These are phyloP conservation scores for Daldinia loculata DNA, from an alignment of 495 filamentous ascomycete genomes.

Conservation along the genomic window DNA sequence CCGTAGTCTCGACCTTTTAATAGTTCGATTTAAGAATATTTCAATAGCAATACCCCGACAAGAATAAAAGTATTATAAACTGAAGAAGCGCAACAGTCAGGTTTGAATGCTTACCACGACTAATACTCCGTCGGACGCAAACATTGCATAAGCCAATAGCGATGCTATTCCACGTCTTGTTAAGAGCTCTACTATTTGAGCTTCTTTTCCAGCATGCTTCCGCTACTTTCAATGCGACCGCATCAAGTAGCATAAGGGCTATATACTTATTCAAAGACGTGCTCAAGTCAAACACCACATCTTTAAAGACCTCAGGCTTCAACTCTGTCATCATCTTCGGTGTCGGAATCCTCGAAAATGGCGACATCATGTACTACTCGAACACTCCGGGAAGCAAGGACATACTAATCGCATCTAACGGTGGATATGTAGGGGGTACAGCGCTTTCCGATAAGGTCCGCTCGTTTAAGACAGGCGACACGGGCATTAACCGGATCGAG, in stretches of 20 bases:
- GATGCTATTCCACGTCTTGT: slow-evolving; percentile 30
- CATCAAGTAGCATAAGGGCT: slow-evolving; percentile 43
- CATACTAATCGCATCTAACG: slow-evolving; percentile 45
- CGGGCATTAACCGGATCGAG: slow-evolving; percentile 49
- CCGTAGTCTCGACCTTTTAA: slow-evolving; percentile 2
- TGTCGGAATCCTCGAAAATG: slow-evolving; percentile 52
- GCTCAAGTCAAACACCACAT: slow-evolving; percentile 52
- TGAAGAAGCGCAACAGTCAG: background rate
- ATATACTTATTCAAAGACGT: slow-evolving; percentile 58
- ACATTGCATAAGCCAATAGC: background rate
- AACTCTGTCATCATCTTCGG: slow-evolving; percentile 54
- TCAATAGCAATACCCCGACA: background rate
- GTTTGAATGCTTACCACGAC: background rate
- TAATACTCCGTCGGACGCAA: background rate
- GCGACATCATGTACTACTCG: slow-evolving; percentile 58
- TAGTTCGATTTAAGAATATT: slow-evolving; percentile 3
- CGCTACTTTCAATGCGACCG: slow-evolving; percentile 18
- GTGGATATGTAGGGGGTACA: slow-evolving; percentile 50
- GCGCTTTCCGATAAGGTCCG: slow-evolving; percentile 52
- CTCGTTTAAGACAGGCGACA: slow-evolving; percentile 50
- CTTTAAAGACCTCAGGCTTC: slow-evolving; percentile 52
- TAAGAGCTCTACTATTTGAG: slow-evolving; percentile 40
- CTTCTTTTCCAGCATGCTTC: slow-evolving; percentile 35
- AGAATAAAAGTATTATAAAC: background rate
- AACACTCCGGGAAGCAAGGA: slow-evolving; percentile 54